Conservation (phyloP, 805 yeast genomes). For the Brettanomyces nanus region DNA sequence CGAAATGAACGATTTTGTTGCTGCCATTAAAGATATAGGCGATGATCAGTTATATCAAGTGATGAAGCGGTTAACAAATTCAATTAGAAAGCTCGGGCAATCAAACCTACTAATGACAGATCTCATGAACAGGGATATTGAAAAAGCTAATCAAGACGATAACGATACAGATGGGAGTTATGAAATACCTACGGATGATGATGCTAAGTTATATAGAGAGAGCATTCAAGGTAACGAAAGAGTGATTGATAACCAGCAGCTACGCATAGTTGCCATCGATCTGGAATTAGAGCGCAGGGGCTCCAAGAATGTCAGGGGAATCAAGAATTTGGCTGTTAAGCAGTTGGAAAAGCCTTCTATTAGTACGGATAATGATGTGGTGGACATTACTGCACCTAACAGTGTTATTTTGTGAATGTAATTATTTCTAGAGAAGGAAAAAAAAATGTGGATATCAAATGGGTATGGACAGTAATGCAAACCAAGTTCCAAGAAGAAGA, state of each 20-base stretch:
- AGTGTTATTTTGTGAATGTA: slow-evolving; percentile 23
- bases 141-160: slow-evolving; percentile 17
- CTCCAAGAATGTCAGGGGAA: too few species aligned
- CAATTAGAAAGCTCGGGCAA: slow-evolving; percentile 38
- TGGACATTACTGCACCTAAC: slow-evolving; percentile 29
- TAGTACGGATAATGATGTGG: slow-evolving; percentile 30
- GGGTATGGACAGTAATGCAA: too few species aligned
- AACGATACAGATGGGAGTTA: slow-evolving; percentile 29
- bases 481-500: too few species aligned
- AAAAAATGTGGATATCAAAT: too few species aligned
- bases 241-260: slow-evolving; percentile 44
- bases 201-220: slow-evolving; percentile 43
- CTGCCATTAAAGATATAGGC: slow-evolving; percentile 28
- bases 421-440: too few species aligned
- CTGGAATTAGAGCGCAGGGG: slow-evolving; percentile 41
- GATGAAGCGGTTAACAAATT: slow-evolving; percentile 28
- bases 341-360: slow-evolving; percentile 4
- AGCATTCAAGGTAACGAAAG: slow-evolving; percentile 46
- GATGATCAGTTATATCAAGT: slow-evolving; percentile 33
- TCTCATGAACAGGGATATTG: slow-evolving; percentile 30
- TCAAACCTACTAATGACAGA: slow-evolving; percentile 41
- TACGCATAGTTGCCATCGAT: slow-evolving; percentile 36
- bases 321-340: neutral
- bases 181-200: slow-evolving; percentile 25
- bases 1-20: slow-evolving; percentile 20